Evolutionary conservation across 148 eudicot genomes (phyloP), one percentile per base, ranked within the genome.

Genomic region (Selenicereus undatus): DNA sequence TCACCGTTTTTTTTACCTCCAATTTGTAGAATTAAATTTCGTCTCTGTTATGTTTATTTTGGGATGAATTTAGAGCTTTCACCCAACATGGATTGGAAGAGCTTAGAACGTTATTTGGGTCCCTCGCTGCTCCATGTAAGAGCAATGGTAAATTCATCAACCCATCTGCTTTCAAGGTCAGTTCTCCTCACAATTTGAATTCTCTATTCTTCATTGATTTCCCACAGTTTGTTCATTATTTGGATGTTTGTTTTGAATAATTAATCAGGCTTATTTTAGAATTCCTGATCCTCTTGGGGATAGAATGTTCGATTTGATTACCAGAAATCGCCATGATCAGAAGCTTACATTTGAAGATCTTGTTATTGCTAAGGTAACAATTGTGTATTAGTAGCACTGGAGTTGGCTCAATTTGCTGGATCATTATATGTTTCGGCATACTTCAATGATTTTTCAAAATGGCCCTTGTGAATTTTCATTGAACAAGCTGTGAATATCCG

Each of bases 351-450:
- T 83, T 84, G 88, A 92, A 82, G 97, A 95, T 85, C 94, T 95
- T 74, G 92, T 95, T 74, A 89, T 93, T 87, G 94, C 97, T 42
- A 95, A 95, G 90, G 99, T 95, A 85, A 89, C 81, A 66, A 56
- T 73, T 75, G 1, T 48, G n/a, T 78, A 17, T 42, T 3, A 30
- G 17, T 9, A 21, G 11, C n/a, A 5, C 11, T 5, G 27, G 16
- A 43, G 21, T 18, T 16, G 10, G 76, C 32, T 73, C 14, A n/a
- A 39, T 7, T 45, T 30, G 39, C 52, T 42, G 58, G 71, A 2
- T 82, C 48, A 1, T 76, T 36, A 20, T 48, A 60, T 21, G 0
- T 58, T 45, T 58, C 14, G 11, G 24, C 3, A 11, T 26, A 8
- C 52, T 74, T 64, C 24, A 21, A 14, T 8, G 29, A 18, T 18